Base-by-base conservation (phyloP, 2,329 filamentous ascomycete genomes). In the Graphiopsis chlorocephala region DNA sequence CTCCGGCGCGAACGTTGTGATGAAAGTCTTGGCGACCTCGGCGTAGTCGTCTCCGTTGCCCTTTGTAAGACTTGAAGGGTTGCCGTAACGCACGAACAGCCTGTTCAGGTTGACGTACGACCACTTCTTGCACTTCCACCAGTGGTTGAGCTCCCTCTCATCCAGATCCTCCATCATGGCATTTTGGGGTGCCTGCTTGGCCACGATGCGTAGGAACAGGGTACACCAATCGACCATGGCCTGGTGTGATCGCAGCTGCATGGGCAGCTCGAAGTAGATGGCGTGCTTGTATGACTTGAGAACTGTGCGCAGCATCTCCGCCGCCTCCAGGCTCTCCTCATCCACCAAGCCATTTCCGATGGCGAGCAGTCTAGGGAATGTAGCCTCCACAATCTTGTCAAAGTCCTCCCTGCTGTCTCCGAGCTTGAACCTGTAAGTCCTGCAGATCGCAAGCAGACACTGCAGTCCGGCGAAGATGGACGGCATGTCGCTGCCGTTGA, bases 121-220 rank as follows among this genome's bases (percentile, higher is more conserved):
- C 95, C 95, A 98, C 80, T 99, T 99, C 88, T 98, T 98, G 68
- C 93, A 91, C 83, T 98, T 99, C 94, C 94, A 99, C 94, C 95
- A 99, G 78, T 97, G 93, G 76, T 97, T 93, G 73, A 90, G 86
- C 79, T 98, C 95, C 65, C 95, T 88, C 75, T 98, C 94, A 65
- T 92, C 88, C 61, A 90, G 81, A 66, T 91, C 91, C 66, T 96
- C 92, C 65, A 83, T 78, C 85, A 98, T 88, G 38, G 93, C 90
- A 71, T 84, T 88, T 64, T 90, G 85, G 4, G 95, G 95, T 38
- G 91, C 88, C 25, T 89, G 82, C 79, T 98, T 98, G 70, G 90
- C 89, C 38, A 98, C 91, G 60, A 96, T 92, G 67, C 90, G 89
- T 70, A 99, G 83, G 82, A 99, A 98, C 66, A 99, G 86, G 26